Evolutionary conservation across 2,329 filamentous ascomycete genomes (phyloP), one percentile per base, ranked within the genome.

Genomic region (Incumbomyces delicatus): DNA sequence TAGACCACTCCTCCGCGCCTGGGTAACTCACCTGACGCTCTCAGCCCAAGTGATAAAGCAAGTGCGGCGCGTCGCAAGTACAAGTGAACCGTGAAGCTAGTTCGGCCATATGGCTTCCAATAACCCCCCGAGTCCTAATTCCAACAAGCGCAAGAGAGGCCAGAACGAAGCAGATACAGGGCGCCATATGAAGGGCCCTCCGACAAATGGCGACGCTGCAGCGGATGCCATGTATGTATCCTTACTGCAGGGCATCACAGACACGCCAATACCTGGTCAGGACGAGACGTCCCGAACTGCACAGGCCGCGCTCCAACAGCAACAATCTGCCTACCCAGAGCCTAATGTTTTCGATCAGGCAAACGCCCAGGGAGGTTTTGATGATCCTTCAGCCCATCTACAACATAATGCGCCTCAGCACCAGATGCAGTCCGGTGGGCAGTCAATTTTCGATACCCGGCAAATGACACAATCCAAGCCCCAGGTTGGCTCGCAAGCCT

Each of bases 401-500:
- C 38, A 49, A 20, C 41, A 46, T 66, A 44, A 60, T 57, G 10
- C 65, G 65, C 34, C 47, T 10, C 31, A 71, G 63, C 51, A 69
- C 70, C 41, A 11, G 71, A 67, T 53, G 34, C 17, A 16, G 6
- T 6, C 74, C 47, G 68, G 71, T 37, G 67, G 74, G 29, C 73
- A 74, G 53, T 71, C 68, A 13, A 39, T 39, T 14, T 14, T 46
- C 12, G 43, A 46, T 17, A 29, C 33, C 31, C 34, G 43, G 12
- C 34, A 38, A 14, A 71, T 68, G 11, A 10, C 57, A 71, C 54
- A 65, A 70, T 54, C 65, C 75, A 96, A 95, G 66, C 89, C 89
- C 6, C 79, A 83, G 6, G 92, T 96, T n/a, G 92, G 92, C 2
- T 92, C 88, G 1, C 87, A 94, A 45, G 90, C 96, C 66, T 98